Evolutionary conservation across 768 basidiomycete species (phyloP).

Genomic region (Pilatotrama ljubarskyi): DNA sequence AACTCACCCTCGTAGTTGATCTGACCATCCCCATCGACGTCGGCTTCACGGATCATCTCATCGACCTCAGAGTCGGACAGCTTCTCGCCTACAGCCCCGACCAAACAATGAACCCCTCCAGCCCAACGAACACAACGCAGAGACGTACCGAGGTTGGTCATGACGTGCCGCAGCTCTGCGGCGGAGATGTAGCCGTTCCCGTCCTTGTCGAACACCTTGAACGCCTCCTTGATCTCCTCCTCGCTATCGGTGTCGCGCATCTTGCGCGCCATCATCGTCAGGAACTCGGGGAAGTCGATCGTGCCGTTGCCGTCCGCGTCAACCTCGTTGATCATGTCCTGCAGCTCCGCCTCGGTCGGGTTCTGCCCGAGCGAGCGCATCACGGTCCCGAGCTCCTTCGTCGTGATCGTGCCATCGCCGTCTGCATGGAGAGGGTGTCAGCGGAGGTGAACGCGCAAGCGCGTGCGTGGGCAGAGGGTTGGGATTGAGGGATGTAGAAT

Average conservation of each 20-base stretch:
- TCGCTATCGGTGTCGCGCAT: conserved; percentile 92
- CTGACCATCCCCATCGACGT: conserved; percentile 93
- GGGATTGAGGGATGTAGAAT: conserved; percentile 3
- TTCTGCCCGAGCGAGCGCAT: conserved; percentile 94
- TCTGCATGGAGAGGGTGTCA: conserved; percentile 45
- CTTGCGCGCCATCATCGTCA: conserved; percentile 83
- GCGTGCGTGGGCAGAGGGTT: not conserved
- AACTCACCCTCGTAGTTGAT: conserved; percentile 79
- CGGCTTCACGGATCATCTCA: conserved; percentile 97
- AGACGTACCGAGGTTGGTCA: conserved; percentile 80
- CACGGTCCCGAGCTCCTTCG: conserved; percentile 86
- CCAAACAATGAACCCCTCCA: not conserved
- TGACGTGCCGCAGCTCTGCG: conserved; percentile 85
- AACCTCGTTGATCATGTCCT: conserved; percentile 96
- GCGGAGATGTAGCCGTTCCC: conserved; percentile 88
- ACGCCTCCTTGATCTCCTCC: conserved; percentile 95
- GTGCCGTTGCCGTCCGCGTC: conserved; percentile 87
- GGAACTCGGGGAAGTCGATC: conserved; percentile 81
- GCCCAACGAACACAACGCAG: not conserved
- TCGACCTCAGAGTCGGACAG: conserved; percentile 85
- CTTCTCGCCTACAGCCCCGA: conserved; percentile 67
- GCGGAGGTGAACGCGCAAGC: not conserved
- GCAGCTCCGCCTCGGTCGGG: conserved; percentile 87
- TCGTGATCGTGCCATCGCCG: conserved; percentile 92
- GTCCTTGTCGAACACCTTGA: conserved; percentile 97